Percentiles rank a stretch among this genome's conserved stretches.
Conservation (phyloP, 371 early-diverging fungal species). For the Mortierella sp. region DNA sequence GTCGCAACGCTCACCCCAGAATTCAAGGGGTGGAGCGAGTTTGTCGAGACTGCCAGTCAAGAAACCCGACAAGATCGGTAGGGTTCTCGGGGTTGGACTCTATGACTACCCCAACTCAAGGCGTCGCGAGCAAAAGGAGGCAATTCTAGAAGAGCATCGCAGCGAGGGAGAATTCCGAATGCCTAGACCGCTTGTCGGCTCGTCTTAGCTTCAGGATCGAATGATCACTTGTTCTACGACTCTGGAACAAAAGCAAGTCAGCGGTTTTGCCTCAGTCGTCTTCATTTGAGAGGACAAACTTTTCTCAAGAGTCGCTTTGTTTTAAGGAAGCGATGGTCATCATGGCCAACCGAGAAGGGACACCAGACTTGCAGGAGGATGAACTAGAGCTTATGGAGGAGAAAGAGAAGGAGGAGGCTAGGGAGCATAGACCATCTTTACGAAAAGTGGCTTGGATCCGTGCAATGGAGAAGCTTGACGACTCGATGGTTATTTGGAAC, state of each 20-base stretch:
- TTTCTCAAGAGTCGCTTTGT: constrained; percentile 24
- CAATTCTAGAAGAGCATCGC: constrained; percentile 12
- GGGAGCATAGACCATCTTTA: neutral
- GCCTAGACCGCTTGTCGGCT: neutral
- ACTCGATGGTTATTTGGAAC: constrained; percentile 18
- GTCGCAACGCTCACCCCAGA: constrained; percentile 16
- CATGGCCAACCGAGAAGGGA: constrained; percentile 1
- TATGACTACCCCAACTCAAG: neutral
- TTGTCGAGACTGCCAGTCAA: constrained; percentile 25
- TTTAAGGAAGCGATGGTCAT: constrained; percentile 19
- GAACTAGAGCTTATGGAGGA: constrained; percentile 31
- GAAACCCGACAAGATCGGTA: constrained; percentile 18
- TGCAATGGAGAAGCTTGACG: neutral
- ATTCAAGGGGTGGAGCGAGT: constrained; percentile 33
- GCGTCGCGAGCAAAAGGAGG: neutral
- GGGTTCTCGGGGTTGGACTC: neutral
- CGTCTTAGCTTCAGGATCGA: neutral
- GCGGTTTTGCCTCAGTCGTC: neutral
- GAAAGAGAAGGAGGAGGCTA: neutral
- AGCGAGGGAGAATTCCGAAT: constrained; percentile 21
- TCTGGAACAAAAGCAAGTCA: neutral
- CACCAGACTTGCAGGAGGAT: constrained; percentile 15
- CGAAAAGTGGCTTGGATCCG: constrained; percentile 1
- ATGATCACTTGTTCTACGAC: constrained; percentile 5
- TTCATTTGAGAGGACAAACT: constrained; percentile 14